These are phyloP conservation scores for Saccharomycopsis microspora DNA, from an alignment of 805 yeast genomes.

Conservation along the genomic window DNA sequence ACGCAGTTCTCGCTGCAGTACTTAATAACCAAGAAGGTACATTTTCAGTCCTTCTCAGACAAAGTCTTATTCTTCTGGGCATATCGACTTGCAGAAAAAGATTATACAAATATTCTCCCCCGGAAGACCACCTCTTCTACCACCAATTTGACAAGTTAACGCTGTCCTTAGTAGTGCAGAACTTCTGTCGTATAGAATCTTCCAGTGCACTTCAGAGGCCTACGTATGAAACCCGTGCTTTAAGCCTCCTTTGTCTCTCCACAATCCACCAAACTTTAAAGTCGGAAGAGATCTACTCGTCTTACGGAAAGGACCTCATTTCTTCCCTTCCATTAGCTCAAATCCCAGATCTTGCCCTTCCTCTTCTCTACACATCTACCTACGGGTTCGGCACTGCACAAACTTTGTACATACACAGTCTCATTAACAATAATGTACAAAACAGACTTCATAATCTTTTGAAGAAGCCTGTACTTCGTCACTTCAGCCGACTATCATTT, in stretches of 20 bases:
- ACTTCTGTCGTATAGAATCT: neutral
- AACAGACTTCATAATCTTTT: neutral
- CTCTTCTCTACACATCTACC: slow-evolving; percentile 3
- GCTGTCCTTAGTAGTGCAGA: neutral
- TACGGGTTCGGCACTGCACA: slow-evolving; percentile 3
- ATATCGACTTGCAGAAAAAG: neutral
- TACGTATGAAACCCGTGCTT: neutral
- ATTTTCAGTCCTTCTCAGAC: neutral
- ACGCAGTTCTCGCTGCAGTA: neutral
- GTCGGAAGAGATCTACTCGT: too few relatives aligned
- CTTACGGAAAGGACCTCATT: too few relatives aligned
- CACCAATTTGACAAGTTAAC: slow-evolving; percentile 7
- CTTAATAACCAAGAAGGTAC: neutral
- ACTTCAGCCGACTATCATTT: slow-evolving; percentile 8
- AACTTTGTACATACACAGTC: too few relatives aligned
- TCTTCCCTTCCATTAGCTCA: too few relatives aligned
- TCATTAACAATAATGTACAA: neutral
- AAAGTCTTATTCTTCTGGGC: slow-evolving; percentile 13
- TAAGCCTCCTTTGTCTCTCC: neutral
- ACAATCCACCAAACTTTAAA: too few relatives aligned
- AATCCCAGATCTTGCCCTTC: neutral
- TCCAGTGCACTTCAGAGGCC: neutral
- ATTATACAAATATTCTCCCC: slow-evolving; percentile 1
- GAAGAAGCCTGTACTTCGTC: slow-evolving; percentile 4
- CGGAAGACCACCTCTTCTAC: slow-evolving; percentile 9